Base-by-base conservation (phyloP, 495 filamentous ascomycete species). In the Hypomontagnella monticulosa region DNA sequence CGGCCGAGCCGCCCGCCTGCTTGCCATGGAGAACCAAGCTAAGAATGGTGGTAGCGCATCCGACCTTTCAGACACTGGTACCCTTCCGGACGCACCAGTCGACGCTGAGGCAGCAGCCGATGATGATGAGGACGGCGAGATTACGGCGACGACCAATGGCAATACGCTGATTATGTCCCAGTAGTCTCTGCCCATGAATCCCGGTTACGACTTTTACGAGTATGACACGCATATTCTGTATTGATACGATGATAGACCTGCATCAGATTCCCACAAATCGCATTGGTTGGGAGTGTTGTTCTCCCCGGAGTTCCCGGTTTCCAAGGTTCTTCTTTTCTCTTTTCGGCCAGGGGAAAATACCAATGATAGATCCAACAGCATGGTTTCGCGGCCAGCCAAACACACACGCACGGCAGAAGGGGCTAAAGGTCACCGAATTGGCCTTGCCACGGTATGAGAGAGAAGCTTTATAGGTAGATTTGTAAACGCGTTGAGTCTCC, bases 1-100 rank as follows among this genome's bases (percentile, higher is more conserved):
- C 72, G 80, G 80, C 16, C 73, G 81, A 57, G 81, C 81, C 19
- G 81, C 80, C 20, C 79, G 81, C 3, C 54, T 83, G 7, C 78
- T 71, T 27, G 77, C 80, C 8, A 79, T 82, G 76, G 71, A 66
- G 41, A 68, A 48, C 47, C 59, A 70, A 18, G 47, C 30, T 12
- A 72, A 61, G 49, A 44, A 55, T 16, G 55, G 54, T 15, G 62
- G 20, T 7, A 65, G 57, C 33, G 33, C 32, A 18, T 61, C 64
- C 46, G 64, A 69, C 16, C 44, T 66, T 32, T 71, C 67, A 7
- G 63, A 66, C 37, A 14, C 27, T 48, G 51, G 53, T 52, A 61
- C 38, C 10, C 46, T 52, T 51, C 58, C 36, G 4, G 69, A 69
- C 47, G 61, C 51, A 15, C 55, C 61, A 8, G 53, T 50, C 34